These are phyloP conservation scores for Dalbergia cochinchinensis DNA, from an alignment of 306 rosid genomes.

Conservation along the genomic window DNA sequence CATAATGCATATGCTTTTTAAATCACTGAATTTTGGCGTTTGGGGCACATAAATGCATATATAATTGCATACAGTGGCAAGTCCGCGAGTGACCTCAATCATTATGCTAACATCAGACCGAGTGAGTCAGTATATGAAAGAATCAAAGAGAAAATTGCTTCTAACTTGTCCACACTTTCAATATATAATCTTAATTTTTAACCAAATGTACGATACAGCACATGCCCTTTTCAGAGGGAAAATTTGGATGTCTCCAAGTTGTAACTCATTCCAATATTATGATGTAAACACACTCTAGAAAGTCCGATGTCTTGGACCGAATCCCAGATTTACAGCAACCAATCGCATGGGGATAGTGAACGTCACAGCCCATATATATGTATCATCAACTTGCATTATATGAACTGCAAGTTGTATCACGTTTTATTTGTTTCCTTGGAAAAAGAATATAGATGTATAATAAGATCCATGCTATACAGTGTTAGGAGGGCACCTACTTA, in stretches of 20 bases:
- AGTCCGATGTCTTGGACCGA: background rate
- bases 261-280: conserved; percentile 15
- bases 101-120: background rate
- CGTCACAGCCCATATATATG: background rate
- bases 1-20: background rate
- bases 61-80: background rate
- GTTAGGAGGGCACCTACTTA: background rate
- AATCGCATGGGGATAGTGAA: background rate
- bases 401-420: conserved; percentile 10
- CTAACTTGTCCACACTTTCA: background rate
- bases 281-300: conserved; percentile 25
- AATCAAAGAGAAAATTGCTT: background rate
- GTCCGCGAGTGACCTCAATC: background rate
- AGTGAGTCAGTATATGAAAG: background rate
- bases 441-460: background rate
- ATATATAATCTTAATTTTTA: too few relatives aligned
- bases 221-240: conserved; percentile 6
- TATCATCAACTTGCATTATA: conserved; percentile 20
- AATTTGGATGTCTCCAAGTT: conserved; percentile 10
- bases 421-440: background rate
- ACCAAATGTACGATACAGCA: too few relatives aligned
- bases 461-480: background rate
- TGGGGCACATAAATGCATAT: background rate
- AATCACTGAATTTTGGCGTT: background rate
- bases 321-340: conserved; percentile 20